Evolutionary conservation across 495 filamentous ascomycete species (phyloP), one percentile per base, ranked within the genome.

Genomic region (Entonaema liquescens): DNA sequence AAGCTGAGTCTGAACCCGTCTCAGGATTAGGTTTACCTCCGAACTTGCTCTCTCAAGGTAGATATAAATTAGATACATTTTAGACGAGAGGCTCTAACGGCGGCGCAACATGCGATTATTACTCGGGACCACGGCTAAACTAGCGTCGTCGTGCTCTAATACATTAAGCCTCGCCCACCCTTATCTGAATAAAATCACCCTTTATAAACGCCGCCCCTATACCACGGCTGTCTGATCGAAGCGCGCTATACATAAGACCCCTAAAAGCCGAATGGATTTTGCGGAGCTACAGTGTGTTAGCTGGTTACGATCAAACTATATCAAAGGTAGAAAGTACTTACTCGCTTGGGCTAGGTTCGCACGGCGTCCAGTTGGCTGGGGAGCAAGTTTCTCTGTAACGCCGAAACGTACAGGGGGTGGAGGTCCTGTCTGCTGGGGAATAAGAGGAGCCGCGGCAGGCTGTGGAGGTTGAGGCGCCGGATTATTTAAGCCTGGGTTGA

Each of bases 261-360:
- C 74, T 87, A 96, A 76, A 97, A 97, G 19, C 94, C 94, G 79
- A 97, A 97, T 0, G 94, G 94, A 79, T 97, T 97, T 72, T 92
- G 86, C 23, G 94, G 93, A 62, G 94, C 94, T 97, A 71, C 65
- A 68, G 31, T 49, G 59, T 44, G 40, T 71, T 52, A 75, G 61
- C 3, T 55, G 49, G 19, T 55, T 56, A 57, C 33, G 11, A 7
- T 23, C 0, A 40, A 9, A 15, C 4, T 4, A 25, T 13, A 29
- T 9, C 2, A 70, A 57, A 56, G 56, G 55, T 53, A 42, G 29
- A 36, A 42, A 21, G 9, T 1, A 92, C 95, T 90, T 91, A 99
- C 95, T 99, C 75, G 95, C 95, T 87, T 95, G 91, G 42, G 89
- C 82, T 71, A 98, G 85, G 78, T 98, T 97, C 60, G 95, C 95